Evolutionary conservation across 331 rosid genomes (phyloP), one percentile per base, ranked within the genome.

Genomic region (Acacia concinna): DNA sequence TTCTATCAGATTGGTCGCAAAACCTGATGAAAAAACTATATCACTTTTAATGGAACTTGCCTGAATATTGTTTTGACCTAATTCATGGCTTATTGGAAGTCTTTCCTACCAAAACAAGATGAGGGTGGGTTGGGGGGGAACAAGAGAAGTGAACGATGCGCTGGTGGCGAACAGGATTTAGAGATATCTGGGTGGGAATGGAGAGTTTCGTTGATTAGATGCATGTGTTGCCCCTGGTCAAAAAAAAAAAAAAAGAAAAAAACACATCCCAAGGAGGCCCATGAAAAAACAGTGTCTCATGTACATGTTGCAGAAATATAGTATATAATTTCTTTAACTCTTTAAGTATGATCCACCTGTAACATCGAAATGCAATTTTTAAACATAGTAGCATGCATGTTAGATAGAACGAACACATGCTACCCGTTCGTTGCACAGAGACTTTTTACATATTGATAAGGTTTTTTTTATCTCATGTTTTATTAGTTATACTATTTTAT

Each of bases 101-200:
- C 27, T 27, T 52, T 52, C 2, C 13, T 52, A 2, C 28, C 60
- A n/a, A 8, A 52, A 52, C 4, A 21, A 3, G n/a, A 47, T 4
- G n/a, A 34, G 8, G 9, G 40, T 8, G 40, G 40, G 1, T 0
- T 6, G 60, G 27, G 27, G 8, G n/a, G 15, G 15, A 49, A 17
- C 21, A 21, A 21, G 14, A 10, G 30, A 56, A 56, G 63, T 56
- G 63, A 25, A 3, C 10, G 31, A 54, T 54, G 32, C 15, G 9
- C 63, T 56, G 62, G 21, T 0, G 84, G 76, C 93, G 69, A 54
- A 81, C 82, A 57, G 74, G 65, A 49, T 74, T 74, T 78, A 30
- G 83, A 38, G 52, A 74, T 7, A 1, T 34, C 44, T 34, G 15
- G 7, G 44, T 3, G n/a, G 69, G 78, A 68, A 79, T 32, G 52